Conservation (phyloP, 164 flowering plant species). For the Vitis rotundifolia region DNA sequence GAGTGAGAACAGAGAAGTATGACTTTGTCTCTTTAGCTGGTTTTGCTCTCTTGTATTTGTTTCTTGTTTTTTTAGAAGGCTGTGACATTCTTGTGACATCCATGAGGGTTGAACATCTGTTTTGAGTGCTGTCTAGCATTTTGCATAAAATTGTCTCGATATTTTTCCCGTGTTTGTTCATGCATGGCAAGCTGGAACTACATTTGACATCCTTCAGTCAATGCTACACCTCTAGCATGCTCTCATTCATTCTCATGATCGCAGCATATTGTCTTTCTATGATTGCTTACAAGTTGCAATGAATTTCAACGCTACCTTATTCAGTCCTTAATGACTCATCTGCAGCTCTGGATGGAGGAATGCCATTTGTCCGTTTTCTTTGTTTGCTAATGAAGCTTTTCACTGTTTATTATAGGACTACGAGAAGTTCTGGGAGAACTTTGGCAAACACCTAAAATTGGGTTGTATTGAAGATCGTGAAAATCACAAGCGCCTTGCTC, state of each 20-base stretch:
- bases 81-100: no score
- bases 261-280: not conserved
- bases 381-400: slow-evolving; percentile 4
- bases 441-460: slow-evolving; percentile 79
- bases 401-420: slow-evolving; percentile 57
- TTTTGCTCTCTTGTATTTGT: not conserved
- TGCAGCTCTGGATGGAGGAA: not conserved
- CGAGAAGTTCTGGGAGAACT: slow-evolving; percentile 91
- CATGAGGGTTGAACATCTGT: no score
- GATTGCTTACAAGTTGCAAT: no score
- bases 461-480: slow-evolving; percentile 95
- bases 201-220: no score
- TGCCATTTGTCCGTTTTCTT: not conserved
- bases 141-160: no score
- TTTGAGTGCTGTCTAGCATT: no score
- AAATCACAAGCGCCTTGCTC: slow-evolving; percentile 93
- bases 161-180: no score
- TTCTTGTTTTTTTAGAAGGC: not conserved
- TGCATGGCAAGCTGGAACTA: no score
- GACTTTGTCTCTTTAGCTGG: not conserved
- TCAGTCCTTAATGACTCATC: not conserved
- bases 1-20: slow-evolving; percentile 89
- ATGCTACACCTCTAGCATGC: no score
- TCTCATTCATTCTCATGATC: no score
- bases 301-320: not conserved